A percentile compares a stretch with the other conserved stretches of the same genome.
phyloP scores from a whole-genome alignment of 2,329 filamentous ascomycete species.

The Arthrobotrys iridis region DNA sequence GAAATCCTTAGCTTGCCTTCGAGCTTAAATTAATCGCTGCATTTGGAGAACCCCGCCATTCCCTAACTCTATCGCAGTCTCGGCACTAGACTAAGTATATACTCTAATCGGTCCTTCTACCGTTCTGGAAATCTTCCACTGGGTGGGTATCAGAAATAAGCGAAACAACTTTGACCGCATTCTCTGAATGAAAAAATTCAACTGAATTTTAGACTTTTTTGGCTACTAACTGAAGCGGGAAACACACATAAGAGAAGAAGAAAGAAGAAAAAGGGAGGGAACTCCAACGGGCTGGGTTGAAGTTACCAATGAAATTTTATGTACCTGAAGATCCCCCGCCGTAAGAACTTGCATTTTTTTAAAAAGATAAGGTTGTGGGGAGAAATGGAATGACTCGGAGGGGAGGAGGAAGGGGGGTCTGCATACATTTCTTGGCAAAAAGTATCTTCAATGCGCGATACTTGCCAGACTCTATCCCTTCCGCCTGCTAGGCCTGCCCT shows the following conservation, averaged over 20 bases:
- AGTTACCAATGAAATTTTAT: slow-evolving; percentile 21
- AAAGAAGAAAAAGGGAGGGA: too few relatives aligned
- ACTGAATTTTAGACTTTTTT: slow-evolving; percentile 41
- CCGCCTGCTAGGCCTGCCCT: slow-evolving; percentile 29
- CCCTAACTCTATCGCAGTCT: slow-evolving; percentile 32
- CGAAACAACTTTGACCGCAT: slow-evolving; percentile 44
- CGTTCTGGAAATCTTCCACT: slow-evolving; percentile 1
- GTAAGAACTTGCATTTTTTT: slow-evolving; percentile 15
- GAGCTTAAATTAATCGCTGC: slow-evolving; percentile 40
- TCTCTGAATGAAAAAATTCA: slow-evolving; percentile 35
- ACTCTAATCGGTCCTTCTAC: background rate
- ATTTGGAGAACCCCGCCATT: slow-evolving; percentile 41
- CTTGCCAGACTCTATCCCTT: slow-evolving; percentile 30
- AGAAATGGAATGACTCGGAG: slow-evolving; percentile 3
- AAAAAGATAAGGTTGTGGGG: background rate
- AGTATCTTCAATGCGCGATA: slow-evolving; percentile 14
- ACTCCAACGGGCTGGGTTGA: background rate
- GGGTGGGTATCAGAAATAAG: slow-evolving; percentile 15
- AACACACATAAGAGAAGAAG: too few relatives aligned
- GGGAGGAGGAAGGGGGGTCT: background rate
- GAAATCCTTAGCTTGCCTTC: slow-evolving; percentile 1
- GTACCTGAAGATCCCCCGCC: slow-evolving; percentile 44
- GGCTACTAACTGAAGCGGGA: background rate
- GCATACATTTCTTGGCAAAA: slow-evolving; percentile 40
- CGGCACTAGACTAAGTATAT: background rate